Percentiles rank a stretch among this genome's conserved stretches.
Evolutionary conservation across 768 basidiomycete genomes (phyloP).

Genomic region (Tricholoma matsutake): DNA sequence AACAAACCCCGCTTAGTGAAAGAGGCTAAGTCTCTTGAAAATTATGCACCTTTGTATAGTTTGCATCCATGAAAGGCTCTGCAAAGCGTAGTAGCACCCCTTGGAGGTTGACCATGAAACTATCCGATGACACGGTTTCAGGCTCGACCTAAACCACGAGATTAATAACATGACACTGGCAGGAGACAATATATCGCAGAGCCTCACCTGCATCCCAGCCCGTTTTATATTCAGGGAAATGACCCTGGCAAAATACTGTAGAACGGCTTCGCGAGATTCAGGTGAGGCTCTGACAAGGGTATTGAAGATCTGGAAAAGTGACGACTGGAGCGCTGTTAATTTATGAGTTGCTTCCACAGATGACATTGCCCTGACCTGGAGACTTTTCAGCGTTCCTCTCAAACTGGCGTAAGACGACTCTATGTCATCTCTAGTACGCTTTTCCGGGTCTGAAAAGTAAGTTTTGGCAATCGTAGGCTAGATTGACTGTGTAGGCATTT

Average conservation of each 20-base stretch:
- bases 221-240: constrained; percentile 78
- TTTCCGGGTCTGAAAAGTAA: constrained; percentile 87
- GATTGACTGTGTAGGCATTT: constrained; percentile 10
- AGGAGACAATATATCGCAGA: neutral
- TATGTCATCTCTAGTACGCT: constrained; percentile 67
- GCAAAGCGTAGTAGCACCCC: constrained; percentile 80
- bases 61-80: constrained; percentile 93
- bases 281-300: constrained; percentile 81
- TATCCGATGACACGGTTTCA: constrained; percentile 82
- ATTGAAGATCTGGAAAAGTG: constrained; percentile 87
- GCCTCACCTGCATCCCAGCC: constrained; percentile 80
- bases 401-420: constrained; percentile 84
- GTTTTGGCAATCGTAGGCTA: constrained; percentile 74
- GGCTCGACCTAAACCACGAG: constrained; percentile 64
- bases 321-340: constrained; percentile 29
- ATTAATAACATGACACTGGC: neutral
- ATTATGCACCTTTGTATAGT: constrained; percentile 70
- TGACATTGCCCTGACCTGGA: constrained; percentile 54
- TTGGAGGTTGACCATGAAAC: constrained; percentile 91
- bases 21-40: neutral
- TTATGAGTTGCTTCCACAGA: neutral
- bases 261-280: constrained; percentile 73
- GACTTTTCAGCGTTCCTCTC: constrained; percentile 76
- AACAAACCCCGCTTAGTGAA: neutral
- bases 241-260: constrained; percentile 77